These are phyloP conservation scores for Hordeum marinum DNA, from an alignment of 176 grass and related monocot species.

Conservation along the genomic window DNA sequence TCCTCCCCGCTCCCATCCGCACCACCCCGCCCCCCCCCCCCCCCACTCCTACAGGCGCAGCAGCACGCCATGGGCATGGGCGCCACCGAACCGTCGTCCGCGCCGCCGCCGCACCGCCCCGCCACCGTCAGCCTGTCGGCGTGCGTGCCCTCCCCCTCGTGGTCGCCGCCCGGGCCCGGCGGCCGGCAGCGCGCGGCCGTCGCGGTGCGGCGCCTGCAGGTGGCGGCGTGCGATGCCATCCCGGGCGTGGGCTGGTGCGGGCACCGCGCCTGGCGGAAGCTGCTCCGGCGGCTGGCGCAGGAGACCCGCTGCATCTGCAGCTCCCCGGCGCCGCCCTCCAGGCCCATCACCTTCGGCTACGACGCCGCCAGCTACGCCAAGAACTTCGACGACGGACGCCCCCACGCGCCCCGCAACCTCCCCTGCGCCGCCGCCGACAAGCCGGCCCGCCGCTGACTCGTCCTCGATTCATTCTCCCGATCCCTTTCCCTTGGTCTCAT, in stretches of 20 bases:
- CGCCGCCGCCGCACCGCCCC: slow-evolving; percentile 19
- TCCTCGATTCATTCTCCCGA: not conserved
- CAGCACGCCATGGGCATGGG: slow-evolving; percentile 32
- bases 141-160: slow-evolving; percentile 49
- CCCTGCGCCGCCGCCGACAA: not conserved
- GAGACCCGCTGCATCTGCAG: slow-evolving; percentile 62
- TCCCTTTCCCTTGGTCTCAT: slow-evolving; percentile 13
- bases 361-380: slow-evolving; percentile 93
- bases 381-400: slow-evolving; percentile 79
- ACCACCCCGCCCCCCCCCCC: not conserved
- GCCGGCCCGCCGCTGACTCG: slow-evolving; percentile 15
- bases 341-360: slow-evolving; percentile 65
- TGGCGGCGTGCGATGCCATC: slow-evolving; percentile 36
- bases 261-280: slow-evolving; percentile 48
- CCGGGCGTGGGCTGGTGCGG: slow-evolving; percentile 37
- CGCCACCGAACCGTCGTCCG: slow-evolving; percentile 25
- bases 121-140: slow-evolving; percentile 13
- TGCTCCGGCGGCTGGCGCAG: slow-evolving; percentile 67
- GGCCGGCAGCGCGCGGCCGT: slow-evolving; percentile 18
- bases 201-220: slow-evolving; percentile 48
- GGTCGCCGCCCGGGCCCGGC: not conserved
- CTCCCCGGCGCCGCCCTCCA: slow-evolving; percentile 33
- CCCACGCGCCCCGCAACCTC: slow-evolving; percentile 18
- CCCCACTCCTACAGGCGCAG: not conserved
- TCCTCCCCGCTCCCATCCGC: not conserved